Base-by-base conservation (phyloP, 257 asterid species). In the Solanum virginianum region DNA sequence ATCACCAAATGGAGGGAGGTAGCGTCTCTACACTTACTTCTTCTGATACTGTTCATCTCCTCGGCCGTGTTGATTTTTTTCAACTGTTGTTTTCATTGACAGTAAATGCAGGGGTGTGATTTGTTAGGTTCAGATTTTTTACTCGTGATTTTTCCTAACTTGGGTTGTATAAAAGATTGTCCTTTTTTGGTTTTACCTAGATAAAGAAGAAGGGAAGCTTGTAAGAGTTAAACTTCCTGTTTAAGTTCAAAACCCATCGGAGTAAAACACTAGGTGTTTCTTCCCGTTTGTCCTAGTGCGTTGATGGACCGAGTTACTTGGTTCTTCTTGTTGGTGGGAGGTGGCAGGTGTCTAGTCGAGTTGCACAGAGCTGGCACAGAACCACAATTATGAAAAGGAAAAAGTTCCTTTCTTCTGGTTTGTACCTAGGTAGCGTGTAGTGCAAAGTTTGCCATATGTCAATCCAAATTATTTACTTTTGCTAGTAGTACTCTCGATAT, bases 1-100 rank as follows among this genome's bases (percentile, higher is more conserved):
- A 87, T 94, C 98, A 89, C 93, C 93, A 98, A 92, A 96, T 96
- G 99, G 98, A 95, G 97, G 99, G 98, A 96, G 97, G 97, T 95
- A 94, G 95, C 97, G 94, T 94, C 92, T 95, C 93, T 93, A 92
- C 93, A 89, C 85, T 87, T 84, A 75, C 89, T 96, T 92, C 90
- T 91, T 93, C 95, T 94, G 99, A 98, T 96, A 79, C 95, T 96
- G 93, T 91, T 93, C 97, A 89, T 90, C 91, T 93, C 95, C 91
- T 88, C 88, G 89, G 41, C 60, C n/a, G 59, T 47, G 60, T 74
- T 20, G 11, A 13, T 24, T 53, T 65, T 8, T 83, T 22, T 22
- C 22, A 47, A 53, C 81, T 47, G 59, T 75, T 13, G 13, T 45
- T n/a, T 47, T 49, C 13, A 12, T 22, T 20, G 20, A 29, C 55